phyloP scores from a whole-genome alignment of 106 monocot species.

The Apostasia ramifera region DNA sequence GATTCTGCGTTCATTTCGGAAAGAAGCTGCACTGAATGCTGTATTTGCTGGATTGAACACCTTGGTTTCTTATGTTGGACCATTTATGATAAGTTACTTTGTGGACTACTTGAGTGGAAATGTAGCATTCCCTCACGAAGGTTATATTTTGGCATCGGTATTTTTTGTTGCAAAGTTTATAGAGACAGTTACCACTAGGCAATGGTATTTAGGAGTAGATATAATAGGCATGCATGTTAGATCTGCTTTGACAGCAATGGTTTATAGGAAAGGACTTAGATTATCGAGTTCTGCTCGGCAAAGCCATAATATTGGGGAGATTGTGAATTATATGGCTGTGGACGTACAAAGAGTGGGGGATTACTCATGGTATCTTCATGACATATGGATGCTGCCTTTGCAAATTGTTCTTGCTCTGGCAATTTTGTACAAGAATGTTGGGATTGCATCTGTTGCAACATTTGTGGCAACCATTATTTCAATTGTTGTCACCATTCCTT shows the following conservation, averaged over 20 bases:
- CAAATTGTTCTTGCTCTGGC: conserved; percentile 83
- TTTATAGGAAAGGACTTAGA: conserved; percentile 80
- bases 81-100: conserved; percentile 78
- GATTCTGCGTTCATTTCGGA: conserved; percentile 68
- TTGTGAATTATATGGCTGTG: conserved; percentile 99
- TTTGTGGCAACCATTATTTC: conserved; percentile 67
- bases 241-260: conserved; percentile 90
- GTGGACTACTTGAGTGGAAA: conserved; percentile 89
- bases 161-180: conserved; percentile 81
- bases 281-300: conserved; percentile 76
- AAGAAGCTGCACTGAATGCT: conserved; percentile 66
- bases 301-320: conserved; percentile 90
- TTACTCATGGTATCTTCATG: conserved; percentile 92
- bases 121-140: conserved; percentile 60
- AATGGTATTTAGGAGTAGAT: conserved; percentile 94
- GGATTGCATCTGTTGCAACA: conserved; percentile 66
- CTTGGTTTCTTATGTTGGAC: conserved; percentile 81
- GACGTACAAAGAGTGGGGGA: conserved; percentile 94
- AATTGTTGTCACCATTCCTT: conserved; percentile 71
- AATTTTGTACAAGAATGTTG: conserved; percentile 84
- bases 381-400: conserved; percentile 93
- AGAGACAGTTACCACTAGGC: conserved; percentile 76
- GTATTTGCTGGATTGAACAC: conserved; percentile 76
- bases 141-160: conserved; percentile 66
- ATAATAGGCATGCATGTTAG: conserved; percentile 96